These are phyloP conservation scores for Lichtheimia ornata DNA, from an alignment of 371 early-diverging fungal genomes.

Conservation along the genomic window DNA sequence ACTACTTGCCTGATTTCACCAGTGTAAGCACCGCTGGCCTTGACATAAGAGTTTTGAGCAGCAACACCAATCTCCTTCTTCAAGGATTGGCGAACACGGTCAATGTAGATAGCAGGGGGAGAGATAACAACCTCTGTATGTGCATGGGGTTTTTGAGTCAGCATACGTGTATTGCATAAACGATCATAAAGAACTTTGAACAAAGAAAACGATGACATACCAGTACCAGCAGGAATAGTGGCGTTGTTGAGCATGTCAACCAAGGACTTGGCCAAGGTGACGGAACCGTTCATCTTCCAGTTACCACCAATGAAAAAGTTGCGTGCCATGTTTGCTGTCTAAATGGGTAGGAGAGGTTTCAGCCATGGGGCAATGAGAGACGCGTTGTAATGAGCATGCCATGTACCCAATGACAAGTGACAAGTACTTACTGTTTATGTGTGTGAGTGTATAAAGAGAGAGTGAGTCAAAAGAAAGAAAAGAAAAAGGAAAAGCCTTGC, in stretches of 20 bases:
- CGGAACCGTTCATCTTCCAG: constrained; percentile 98
- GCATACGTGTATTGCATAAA: not conserved
- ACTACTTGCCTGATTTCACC: constrained; percentile 89
- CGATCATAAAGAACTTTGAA: not conserved
- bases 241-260: constrained; percentile 77
- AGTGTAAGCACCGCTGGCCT: constrained; percentile 95
- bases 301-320: constrained; percentile 80
- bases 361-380: too few species aligned
- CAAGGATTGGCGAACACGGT: constrained; percentile 74
- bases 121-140: constrained; percentile 93
- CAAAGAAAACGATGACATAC: constrained; percentile 25
- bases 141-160: not conserved
- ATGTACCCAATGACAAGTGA: not conserved
- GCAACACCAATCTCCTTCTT: constrained; percentile 89
- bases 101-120: constrained; percentile 94
- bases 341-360: too few species aligned
- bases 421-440: not conserved
- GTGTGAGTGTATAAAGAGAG: not conserved
- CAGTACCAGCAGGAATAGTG: constrained; percentile 42
- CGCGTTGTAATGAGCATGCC: too few species aligned
- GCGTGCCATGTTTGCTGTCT: constrained; percentile 48
- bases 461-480: constrained; percentile 4
- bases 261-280: constrained; percentile 70
- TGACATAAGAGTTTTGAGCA: constrained; percentile 94
- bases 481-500: not conserved